These are phyloP conservation scores for Alternaria postmessia DNA, from an alignment of 2,329 filamentous ascomycete genomes.

Conservation along the genomic window DNA sequence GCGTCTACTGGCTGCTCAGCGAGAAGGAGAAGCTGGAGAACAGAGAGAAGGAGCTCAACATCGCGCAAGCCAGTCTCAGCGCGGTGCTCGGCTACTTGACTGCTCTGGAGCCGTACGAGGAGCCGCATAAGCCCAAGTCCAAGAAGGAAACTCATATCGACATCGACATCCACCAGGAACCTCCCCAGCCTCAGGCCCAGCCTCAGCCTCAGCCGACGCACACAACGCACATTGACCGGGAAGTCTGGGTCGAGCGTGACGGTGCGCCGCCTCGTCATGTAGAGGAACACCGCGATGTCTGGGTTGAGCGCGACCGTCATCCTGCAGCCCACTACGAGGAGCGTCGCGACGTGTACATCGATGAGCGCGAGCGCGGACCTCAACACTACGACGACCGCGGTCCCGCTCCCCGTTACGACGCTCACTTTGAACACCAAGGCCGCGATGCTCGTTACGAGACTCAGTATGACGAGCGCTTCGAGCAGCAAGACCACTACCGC, in stretches of 20 bases:
- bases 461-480: conserved; percentile 33
- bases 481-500: conserved; percentile 30
- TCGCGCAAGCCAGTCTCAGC: conserved; percentile 45
- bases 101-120: conserved; percentile 42
- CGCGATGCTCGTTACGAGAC: conserved; percentile 24
- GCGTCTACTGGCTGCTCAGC: conserved; percentile 50
- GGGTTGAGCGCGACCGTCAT: conserved; percentile 39
- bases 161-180: conserved; percentile 38
- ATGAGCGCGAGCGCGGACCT: conserved; percentile 29
- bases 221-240: conserved; percentile 40
- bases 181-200: conserved; percentile 4
- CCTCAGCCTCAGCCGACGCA: conserved; percentile 18
- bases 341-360: conserved; percentile 38
- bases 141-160: conserved; percentile 42
- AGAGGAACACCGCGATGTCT: conserved; percentile 44
- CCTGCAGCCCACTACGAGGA: conserved; percentile 32
- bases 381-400: conserved; percentile 38
- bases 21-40: conserved; percentile 52
- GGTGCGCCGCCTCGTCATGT: conserved; percentile 30
- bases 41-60: conserved; percentile 46
- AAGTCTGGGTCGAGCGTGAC: conserved; percentile 41
- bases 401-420: conserved; percentile 28
- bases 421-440: conserved; percentile 30
- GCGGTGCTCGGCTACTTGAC: conserved; percentile 49
- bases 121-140: conserved; percentile 30